Conservation (phyloP, 2,329 filamentous ascomycete genomes). For the Aaosphaeria pasadenensis region DNA sequence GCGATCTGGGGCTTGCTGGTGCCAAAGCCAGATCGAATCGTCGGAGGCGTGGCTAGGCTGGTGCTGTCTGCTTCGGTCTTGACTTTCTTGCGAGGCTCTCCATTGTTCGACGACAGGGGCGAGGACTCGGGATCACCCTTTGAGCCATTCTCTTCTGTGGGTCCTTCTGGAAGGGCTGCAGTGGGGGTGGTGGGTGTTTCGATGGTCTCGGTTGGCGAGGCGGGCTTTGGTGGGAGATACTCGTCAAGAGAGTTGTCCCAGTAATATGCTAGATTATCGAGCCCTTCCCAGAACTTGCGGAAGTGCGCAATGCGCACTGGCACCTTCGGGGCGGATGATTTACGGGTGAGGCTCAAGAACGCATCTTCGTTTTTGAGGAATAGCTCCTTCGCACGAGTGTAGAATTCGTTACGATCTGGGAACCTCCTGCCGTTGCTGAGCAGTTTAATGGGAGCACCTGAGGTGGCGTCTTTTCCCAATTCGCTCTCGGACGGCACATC, state of each 20-base stretch:
- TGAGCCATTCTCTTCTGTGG: neutral
- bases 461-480: constrained; percentile 17
- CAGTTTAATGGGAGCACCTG: constrained; percentile 22
- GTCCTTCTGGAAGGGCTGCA: neutral
- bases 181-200: neutral
- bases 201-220: constrained; percentile 5
- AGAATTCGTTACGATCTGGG: constrained; percentile 49
- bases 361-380: constrained; percentile 55
- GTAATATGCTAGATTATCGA: constrained; percentile 60
- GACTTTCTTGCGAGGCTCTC: constrained; percentile 38
- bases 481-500: constrained; percentile 24
- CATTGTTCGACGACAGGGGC: constrained; percentile 9
- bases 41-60: constrained; percentile 9
- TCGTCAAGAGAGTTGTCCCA: constrained; percentile 61
- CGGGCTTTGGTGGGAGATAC: constrained; percentile 42
- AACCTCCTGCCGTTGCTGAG: constrained; percentile 50
- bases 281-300: constrained; percentile 58
- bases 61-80: constrained; percentile 27
- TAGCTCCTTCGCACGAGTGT: constrained; percentile 50
- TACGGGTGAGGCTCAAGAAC: constrained; percentile 54
- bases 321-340: constrained; percentile 44
- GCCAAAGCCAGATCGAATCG: constrained; percentile 4
- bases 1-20: constrained; percentile 6
- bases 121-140: neutral
- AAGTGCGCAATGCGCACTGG: constrained; percentile 54